These are phyloP conservation scores for Alternaria consortialis DNA, from an alignment of 2,329 filamentous ascomycete genomes.

Conservation along the genomic window DNA sequence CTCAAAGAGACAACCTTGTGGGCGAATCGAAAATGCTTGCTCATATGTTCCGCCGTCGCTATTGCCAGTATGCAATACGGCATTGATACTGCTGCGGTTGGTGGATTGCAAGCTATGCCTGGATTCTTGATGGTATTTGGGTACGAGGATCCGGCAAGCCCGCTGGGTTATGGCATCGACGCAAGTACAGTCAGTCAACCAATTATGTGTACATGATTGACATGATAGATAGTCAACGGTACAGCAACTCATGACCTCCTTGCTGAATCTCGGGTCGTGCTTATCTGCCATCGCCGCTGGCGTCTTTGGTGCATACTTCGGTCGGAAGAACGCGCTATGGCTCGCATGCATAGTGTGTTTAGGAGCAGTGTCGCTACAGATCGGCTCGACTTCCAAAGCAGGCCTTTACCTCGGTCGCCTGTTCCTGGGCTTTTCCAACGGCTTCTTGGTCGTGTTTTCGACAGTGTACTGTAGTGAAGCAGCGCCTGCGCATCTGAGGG, in stretches of 20 bases:
- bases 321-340: conserved; percentile 59
- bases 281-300: conserved; percentile 60
- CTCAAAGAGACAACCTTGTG: conserved; percentile 27
- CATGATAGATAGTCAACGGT: conserved; percentile 53
- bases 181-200: conserved; percentile 31
- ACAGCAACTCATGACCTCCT: conserved; percentile 63
- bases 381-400: conserved; percentile 23
- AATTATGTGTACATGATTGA: neutral
- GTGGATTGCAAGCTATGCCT: conserved; percentile 52
- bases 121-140: conserved; percentile 63
- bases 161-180: conserved; percentile 54
- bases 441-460: conserved; percentile 64
- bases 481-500: conserved; percentile 44
- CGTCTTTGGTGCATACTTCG: conserved; percentile 58
- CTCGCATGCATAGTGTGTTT: conserved; percentile 58
- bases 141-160: conserved; percentile 53
- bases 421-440: conserved; percentile 39
- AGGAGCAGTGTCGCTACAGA: conserved; percentile 46
- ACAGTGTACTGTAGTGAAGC: conserved; percentile 60
- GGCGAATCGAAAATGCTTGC: conserved; percentile 56
- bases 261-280: conserved; percentile 62
- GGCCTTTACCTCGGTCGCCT: conserved; percentile 57
- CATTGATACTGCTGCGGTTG: conserved; percentile 59
- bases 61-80: conserved; percentile 64
- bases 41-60: conserved; percentile 58